phyloP scores from a whole-genome alignment of 345 rosid genomes.

The Abelmoschus esculentus region DNA sequence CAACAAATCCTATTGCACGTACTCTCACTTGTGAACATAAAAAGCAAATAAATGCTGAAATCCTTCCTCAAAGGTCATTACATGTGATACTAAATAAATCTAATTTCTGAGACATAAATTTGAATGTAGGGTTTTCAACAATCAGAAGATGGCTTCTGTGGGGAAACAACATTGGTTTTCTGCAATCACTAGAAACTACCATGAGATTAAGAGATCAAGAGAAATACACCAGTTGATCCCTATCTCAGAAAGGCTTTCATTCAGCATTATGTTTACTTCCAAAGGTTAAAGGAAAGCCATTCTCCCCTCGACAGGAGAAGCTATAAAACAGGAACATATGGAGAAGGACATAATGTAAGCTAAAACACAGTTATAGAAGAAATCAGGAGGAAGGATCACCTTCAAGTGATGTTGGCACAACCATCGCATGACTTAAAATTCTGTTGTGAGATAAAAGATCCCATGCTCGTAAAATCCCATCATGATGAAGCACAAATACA shows the following conservation, averaged over 20 bases:
- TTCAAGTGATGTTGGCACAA: conserved; percentile 38
- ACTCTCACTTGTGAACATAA: neutral
- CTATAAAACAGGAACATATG: neutral
- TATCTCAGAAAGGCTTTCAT: neutral
- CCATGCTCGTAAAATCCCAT: conserved; percentile 72
- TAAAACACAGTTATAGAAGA: neutral
- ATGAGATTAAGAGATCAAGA: neutral
- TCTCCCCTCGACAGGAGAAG: neutral
- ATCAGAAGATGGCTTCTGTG: neutral
- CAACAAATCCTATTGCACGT: neutral
- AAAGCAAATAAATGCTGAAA: neutral
- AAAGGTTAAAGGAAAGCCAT: neutral
- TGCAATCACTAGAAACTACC: neutral
- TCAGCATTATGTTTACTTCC: conserved; percentile 5
- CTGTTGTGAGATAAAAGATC: conserved; percentile 42
- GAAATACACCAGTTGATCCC: neutral
- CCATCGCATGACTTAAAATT: conserved; percentile 48
- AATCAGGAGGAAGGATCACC: conserved; percentile 36
- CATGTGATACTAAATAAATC: neutral
- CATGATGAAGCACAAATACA: conserved; percentile 59
- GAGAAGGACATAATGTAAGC: neutral
- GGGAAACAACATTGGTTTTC: neutral
- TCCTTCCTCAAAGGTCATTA: neutral
- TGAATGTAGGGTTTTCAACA: neutral
- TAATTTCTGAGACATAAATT: neutral